A percentile compares a stretch with the other conserved stretches of the same genome.
Evolutionary conservation across 148 eudicot genomes (phyloP).

Genomic region (Beta vulgaris): DNA sequence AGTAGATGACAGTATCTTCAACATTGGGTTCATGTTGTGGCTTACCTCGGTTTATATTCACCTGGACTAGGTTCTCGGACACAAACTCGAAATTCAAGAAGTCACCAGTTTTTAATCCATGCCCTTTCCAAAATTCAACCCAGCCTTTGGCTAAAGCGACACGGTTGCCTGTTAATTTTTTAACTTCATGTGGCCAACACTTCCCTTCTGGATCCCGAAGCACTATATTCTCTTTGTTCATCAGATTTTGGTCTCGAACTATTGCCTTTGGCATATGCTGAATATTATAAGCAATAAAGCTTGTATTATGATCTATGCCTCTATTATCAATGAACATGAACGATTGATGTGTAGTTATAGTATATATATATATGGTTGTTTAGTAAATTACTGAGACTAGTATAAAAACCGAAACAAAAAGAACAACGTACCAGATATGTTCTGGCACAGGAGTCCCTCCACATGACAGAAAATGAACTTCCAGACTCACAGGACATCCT

Average conservation of each 20-base stretch:
- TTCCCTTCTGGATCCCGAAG: slow-evolving; percentile 32
- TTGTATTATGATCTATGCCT: too few species aligned
- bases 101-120: slow-evolving; percentile 22
- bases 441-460: slow-evolving; percentile 17
- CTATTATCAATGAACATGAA: too few species aligned
- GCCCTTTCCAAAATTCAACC: slow-evolving; percentile 31
- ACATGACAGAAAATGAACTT: slow-evolving; percentile 21
- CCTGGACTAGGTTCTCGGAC: slow-evolving; percentile 20
- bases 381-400: neutral
- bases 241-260: slow-evolving; percentile 15
- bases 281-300: neutral
- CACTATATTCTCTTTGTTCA: slow-evolving; percentile 16
- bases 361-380: too few species aligned
- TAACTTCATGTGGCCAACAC: slow-evolving; percentile 32
- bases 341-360: too few species aligned
- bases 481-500: neutral
- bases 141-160: slow-evolving; percentile 27
- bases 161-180: slow-evolving; percentile 10
- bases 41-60: slow-evolving; percentile 13
- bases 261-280: slow-evolving; percentile 28
- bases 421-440: slow-evolving; percentile 23
- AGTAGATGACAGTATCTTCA: neutral
- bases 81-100: slow-evolving; percentile 21
- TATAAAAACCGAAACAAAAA: neutral
- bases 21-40: neutral